Percentiles rank a stretch among this genome's conserved stretches.
Evolutionary conservation across 2,329 filamentous ascomycete genomes (phyloP).

Genomic region (Ophiocordyceps polyrhachis-furcata): DNA sequence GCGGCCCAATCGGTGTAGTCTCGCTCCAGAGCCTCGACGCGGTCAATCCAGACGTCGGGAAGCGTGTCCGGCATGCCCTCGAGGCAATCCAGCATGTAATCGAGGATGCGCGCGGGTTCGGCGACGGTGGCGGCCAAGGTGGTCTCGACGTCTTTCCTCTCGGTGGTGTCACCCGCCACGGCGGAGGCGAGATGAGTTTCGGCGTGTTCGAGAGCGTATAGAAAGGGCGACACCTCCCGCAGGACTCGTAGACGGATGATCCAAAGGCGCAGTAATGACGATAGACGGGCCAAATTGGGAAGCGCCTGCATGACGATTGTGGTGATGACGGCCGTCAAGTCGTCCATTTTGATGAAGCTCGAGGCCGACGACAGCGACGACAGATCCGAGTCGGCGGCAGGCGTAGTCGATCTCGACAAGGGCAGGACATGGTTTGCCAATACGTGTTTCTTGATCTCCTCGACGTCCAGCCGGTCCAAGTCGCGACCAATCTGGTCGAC

Average conservation of each 20-base stretch:
- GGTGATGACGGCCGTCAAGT: slow-evolving; percentile 77
- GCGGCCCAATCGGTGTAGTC: slow-evolving; percentile 68
- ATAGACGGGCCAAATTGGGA: slow-evolving; percentile 59
- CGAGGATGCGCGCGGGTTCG: slow-evolving; percentile 52
- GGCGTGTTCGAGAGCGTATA: slow-evolving; percentile 46
- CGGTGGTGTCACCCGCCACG: slow-evolving; percentile 5
- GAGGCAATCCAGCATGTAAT: slow-evolving; percentile 70
- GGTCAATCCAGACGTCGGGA: slow-evolving; percentile 73
- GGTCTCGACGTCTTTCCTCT: slow-evolving; percentile 30
- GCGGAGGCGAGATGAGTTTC: slow-evolving; percentile 45
- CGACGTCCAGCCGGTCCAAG: slow-evolving; percentile 52
- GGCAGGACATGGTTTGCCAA: slow-evolving; percentile 59
- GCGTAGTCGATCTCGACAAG: slow-evolving; percentile 20
- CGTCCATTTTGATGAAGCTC: slow-evolving; percentile 57
- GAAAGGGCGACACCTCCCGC: slow-evolving; percentile 49
- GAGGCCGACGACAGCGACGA: slow-evolving; percentile 25
- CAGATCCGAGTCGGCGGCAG: slow-evolving; percentile 15
- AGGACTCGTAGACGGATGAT: slow-evolving; percentile 57
- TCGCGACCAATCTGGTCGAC: slow-evolving; percentile 55
- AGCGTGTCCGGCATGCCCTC: slow-evolving; percentile 73
- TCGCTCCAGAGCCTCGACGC: slow-evolving; percentile 62
- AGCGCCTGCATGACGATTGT: slow-evolving; percentile 80
- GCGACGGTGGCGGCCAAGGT: slow-evolving; percentile 53
- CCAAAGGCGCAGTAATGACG: slow-evolving; percentile 60
- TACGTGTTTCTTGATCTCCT: slow-evolving; percentile 80